phyloP scores from a whole-genome alignment of 2,329 filamentous ascomycete species.

The Alternaria triticina region DNA sequence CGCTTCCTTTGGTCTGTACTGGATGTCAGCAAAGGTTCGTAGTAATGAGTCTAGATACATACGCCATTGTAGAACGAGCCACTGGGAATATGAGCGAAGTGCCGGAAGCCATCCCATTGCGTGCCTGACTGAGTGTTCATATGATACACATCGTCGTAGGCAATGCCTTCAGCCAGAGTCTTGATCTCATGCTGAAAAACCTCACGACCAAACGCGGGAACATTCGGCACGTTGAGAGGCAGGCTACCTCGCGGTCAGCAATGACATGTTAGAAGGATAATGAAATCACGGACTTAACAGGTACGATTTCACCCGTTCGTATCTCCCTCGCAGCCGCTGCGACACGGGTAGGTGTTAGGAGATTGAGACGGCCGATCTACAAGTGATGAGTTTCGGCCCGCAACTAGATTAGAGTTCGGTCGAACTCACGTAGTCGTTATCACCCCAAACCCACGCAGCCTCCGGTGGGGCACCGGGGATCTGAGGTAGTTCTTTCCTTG shows the following conservation, averaged over 20 bases:
- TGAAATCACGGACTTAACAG: constrained; percentile 56
- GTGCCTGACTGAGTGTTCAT: constrained; percentile 55
- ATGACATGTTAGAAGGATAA: background rate
- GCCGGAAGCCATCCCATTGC: constrained; percentile 56
- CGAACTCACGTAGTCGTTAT: constrained; percentile 56
- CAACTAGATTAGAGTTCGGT: background rate
- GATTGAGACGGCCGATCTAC: constrained; percentile 60
- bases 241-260: constrained; percentile 46
- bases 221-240: constrained; percentile 59
- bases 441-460: constrained; percentile 67
- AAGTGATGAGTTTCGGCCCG: background rate
- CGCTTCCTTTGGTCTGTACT: constrained; percentile 46
- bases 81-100: constrained; percentile 50
- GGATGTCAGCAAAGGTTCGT: background rate
- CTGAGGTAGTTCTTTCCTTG: constrained; percentile 59
- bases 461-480: constrained; percentile 60
- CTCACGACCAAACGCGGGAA: constrained; percentile 61
- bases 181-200: constrained; percentile 63
- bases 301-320: constrained; percentile 61
- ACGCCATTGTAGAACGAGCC: constrained; percentile 52
- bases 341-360: constrained; percentile 62
- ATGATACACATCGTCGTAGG: constrained; percentile 53
- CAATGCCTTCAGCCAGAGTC: constrained; percentile 39
- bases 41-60: background rate
- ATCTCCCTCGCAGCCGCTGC: constrained; percentile 62